Evolutionary conservation across 352 stramenopile species (phyloP).

Genomic region (Blastocystis hominis): DNA sequence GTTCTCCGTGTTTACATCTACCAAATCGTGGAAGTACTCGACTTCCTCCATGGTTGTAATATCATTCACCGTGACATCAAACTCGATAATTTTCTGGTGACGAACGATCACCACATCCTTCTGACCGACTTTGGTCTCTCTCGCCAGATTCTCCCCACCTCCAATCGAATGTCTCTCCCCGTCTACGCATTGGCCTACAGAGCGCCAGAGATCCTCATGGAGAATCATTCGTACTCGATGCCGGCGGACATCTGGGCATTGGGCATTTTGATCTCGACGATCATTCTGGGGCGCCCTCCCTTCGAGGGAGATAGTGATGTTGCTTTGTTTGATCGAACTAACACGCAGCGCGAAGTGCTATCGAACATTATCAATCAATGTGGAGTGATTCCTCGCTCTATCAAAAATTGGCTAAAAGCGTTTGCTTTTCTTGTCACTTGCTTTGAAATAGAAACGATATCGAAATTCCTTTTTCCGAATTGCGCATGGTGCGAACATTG

Average conservation of each 20-base stretch:
- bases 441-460: background rate
- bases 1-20: slow-evolving; percentile 21
- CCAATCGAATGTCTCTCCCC: background rate
- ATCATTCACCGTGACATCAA: slow-evolving; percentile 42
- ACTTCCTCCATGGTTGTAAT: slow-evolving; percentile 20
- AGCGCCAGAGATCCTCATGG: slow-evolving; percentile 7
- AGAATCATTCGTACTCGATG: slow-evolving; percentile 8
- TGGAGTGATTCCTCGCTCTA: background rate
- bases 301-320: slow-evolving; percentile 5
- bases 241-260: slow-evolving; percentile 15
- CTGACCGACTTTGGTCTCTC: slow-evolving; percentile 11
- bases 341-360: slow-evolving; percentile 6
- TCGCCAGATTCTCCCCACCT: background rate
- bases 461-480: background rate
- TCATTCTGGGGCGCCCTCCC: background rate
- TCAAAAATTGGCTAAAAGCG: background rate
- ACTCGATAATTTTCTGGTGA: slow-evolving; percentile 35
- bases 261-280: background rate
- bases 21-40: slow-evolving; percentile 13
- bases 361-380: background rate
- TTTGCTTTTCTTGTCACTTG: background rate
- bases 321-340: background rate
- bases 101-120: slow-evolving; percentile 9
- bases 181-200: background rate
- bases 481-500: background rate